These are phyloP conservation scores for Lachancea mirantina DNA, from an alignment of 805 yeast species.

Conservation along the genomic window DNA sequence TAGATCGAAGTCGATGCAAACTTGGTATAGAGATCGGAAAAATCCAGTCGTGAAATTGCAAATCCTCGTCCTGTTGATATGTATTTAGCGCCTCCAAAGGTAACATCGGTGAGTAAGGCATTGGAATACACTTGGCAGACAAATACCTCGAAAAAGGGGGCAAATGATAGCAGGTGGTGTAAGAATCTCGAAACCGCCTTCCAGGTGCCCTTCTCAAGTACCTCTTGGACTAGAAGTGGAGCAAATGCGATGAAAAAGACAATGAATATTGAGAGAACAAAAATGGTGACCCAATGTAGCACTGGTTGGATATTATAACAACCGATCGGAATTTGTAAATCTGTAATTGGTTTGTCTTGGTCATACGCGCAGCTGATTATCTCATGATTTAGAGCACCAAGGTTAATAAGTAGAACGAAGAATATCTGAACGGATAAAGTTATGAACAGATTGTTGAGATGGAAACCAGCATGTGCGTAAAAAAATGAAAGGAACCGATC, in stretches of 20 bases:
- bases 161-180: conserved; percentile 61
- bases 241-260: conserved; percentile 75
- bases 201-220: conserved; percentile 76
- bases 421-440: conserved; percentile 68
- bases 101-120: conserved; percentile 61
- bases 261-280: conserved; percentile 71
- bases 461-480: conserved; percentile 86
- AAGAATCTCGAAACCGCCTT: conserved; percentile 62
- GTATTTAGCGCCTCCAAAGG: conserved; percentile 83
- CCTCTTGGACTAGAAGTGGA: conserved; percentile 72
- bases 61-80: conserved; percentile 84
- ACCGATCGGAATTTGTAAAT: conserved; percentile 56
- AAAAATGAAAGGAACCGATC: conserved; percentile 78
- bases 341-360: conserved; percentile 59
- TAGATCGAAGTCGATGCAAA: conserved; percentile 79
- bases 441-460: conserved; percentile 71
- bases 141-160: conserved; percentile 79
- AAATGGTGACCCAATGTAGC: conserved; percentile 76
- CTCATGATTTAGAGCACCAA: conserved; percentile 69
- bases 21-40: conserved; percentile 65
- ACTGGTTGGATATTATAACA: conserved; percentile 71
- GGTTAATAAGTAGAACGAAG: conserved; percentile 60
- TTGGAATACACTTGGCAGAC: conserved; percentile 74
- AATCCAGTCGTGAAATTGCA: conserved; percentile 74
- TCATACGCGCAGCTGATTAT: conserved; percentile 61